phyloP scores from a whole-genome alignment of 2,329 filamentous ascomycete genomes.

The Coniochaeta sp. region DNA sequence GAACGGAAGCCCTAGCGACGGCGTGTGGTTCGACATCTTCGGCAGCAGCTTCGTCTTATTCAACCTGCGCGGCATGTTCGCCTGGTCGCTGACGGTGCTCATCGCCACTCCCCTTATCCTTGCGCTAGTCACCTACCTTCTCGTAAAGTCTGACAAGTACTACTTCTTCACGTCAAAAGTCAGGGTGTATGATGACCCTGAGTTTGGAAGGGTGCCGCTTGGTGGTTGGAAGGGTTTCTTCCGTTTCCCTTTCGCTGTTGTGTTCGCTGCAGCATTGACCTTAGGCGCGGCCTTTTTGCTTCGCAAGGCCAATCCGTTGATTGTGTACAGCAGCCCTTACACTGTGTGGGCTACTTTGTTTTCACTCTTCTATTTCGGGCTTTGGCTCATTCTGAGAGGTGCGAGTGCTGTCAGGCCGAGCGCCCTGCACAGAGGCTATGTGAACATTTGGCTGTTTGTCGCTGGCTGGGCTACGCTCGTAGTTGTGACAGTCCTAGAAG shows the following conservation, averaged over 20 bases:
- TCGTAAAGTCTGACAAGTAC: conserved; percentile 70
- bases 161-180: conserved; percentile 70
- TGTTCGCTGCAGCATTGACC: conserved; percentile 59
- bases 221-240: conserved; percentile 77
- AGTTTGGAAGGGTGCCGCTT: conserved; percentile 48
- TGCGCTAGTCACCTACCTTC: conserved; percentile 57
- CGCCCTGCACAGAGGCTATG: conserved; percentile 76
- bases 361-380: conserved; percentile 68
- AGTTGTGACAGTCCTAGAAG: conserved; percentile 64
- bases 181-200: conserved; percentile 50
- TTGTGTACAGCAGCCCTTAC: conserved; percentile 86
- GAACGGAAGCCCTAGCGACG: conserved; percentile 58
- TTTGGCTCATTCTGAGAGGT: conserved; percentile 76
- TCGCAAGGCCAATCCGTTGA: conserved; percentile 77
- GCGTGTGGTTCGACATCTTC: conserved; percentile 93
- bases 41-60: conserved; percentile 74
- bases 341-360: conserved; percentile 84
- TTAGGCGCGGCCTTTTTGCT: conserved; percentile 68
- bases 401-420: conserved; percentile 76
- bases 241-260: conserved; percentile 70
- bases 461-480: conserved; percentile 69
- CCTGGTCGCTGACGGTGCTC: conserved; percentile 75
- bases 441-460: conserved; percentile 75
- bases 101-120: conserved; percentile 71
- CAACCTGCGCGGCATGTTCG: conserved; percentile 75